Percentiles rank a stretch among this genome's conserved stretches.
Conservation (phyloP, 306 rosid species). For the Acacia acuminata region DNA sequence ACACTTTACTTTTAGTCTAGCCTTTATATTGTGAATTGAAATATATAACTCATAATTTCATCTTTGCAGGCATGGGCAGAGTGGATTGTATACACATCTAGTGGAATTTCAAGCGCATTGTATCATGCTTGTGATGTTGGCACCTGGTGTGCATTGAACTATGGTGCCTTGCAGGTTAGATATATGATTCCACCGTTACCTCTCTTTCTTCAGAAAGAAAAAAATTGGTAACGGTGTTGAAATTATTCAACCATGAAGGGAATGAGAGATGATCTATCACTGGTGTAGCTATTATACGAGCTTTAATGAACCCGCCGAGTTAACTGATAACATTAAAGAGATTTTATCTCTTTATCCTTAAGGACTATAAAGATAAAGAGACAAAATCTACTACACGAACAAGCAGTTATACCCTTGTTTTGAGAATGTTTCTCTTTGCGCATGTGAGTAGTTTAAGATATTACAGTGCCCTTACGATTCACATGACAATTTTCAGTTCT, state of each 20-base stretch:
- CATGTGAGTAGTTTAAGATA: background rate
- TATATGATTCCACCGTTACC: conserved; percentile 22
- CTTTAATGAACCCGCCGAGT: background rate
- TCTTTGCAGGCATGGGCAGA: conserved; percentile 81
- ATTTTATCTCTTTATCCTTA: too few relatives aligned
- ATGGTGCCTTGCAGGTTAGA: conserved; percentile 73
- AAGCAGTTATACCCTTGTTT: background rate
- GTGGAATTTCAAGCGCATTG: conserved; percentile 86
- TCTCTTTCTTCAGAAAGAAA: background rate
- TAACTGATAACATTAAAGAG: background rate
- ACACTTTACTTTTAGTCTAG: background rate
- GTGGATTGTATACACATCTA: conserved; percentile 81
- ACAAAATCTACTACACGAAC: background rate
- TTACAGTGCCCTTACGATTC: conserved; percentile 7
- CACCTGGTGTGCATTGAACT: conserved; percentile 83
- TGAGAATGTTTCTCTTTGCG: background rate
- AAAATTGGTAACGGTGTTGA: background rate
- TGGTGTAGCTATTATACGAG: background rate
- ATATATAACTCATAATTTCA: conserved; percentile 18
- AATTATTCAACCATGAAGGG: background rate
- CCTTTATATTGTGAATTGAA: conserved; percentile 23
- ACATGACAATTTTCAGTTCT: conserved; percentile 65
- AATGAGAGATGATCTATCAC: too few relatives aligned
- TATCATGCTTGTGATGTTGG: conserved; percentile 99
- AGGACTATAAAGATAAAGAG: background rate